phyloP scores from a whole-genome alignment of 2,329 filamentous ascomycete genomes.

The Plectosphaerella sp. region DNA sequence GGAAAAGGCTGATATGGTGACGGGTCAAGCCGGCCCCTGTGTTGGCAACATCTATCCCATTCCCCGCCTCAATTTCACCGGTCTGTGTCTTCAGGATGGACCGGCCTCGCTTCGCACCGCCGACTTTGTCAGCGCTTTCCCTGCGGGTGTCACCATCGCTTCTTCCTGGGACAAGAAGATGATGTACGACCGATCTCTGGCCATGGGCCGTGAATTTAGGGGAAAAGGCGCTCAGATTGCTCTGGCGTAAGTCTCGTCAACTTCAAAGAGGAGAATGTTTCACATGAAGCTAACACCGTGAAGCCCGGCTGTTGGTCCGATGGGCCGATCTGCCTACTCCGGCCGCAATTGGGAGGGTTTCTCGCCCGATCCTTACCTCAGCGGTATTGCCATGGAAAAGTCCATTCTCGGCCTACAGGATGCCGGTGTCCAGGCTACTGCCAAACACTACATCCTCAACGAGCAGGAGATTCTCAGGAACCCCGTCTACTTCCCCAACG shows the following conservation, averaged over 20 bases:
- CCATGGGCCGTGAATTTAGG: constrained; percentile 8
- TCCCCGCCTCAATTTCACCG: constrained; percentile 7
- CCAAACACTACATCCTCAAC: constrained; percentile 64
- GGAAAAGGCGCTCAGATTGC: constrained; percentile 10
- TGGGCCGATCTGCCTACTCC: constrained; percentile 55
- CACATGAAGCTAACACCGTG: too few species aligned
- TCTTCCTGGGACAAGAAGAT: constrained; percentile 5
- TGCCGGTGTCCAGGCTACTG: constrained; percentile 29
- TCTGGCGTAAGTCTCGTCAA: constrained; percentile 23
- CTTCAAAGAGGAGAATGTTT: too few species aligned
- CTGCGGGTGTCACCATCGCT: constrained; percentile 56
- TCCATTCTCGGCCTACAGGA: constrained; percentile 38
- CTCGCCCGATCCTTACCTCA: constrained; percentile 54
- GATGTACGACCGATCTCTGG: constrained; percentile 5
- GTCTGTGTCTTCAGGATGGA: constrained; percentile 11
- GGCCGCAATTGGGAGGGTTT: constrained; percentile 62
- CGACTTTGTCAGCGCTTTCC: constrained; percentile 38
- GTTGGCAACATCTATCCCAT: constrained; percentile 10
- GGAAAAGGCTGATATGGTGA: constrained; percentile 25
- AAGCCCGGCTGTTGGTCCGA: constrained; percentile 68
- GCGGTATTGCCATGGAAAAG: constrained; percentile 37
- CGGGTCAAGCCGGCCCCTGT: constrained; percentile 23
- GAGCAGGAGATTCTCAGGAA: constrained; percentile 64
- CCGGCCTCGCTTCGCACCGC: constrained; percentile 46
- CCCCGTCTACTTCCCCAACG: constrained; percentile 47